Percentiles rank a stretch among this genome's conserved stretches.
Conservation (phyloP, 805 yeast species). For the Candida insectorum region DNA sequence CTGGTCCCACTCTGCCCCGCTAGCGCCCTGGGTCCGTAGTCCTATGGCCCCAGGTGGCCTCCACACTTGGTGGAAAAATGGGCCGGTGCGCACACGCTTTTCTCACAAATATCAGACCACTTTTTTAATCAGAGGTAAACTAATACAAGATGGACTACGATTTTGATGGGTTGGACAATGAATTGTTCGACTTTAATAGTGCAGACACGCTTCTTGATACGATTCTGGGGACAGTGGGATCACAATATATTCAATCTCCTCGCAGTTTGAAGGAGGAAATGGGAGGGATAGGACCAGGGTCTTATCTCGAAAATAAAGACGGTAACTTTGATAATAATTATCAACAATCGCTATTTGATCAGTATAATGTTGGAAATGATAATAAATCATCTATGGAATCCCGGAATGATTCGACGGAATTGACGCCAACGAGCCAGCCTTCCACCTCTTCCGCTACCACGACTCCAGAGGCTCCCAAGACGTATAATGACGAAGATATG, state of each 20-base stretch:
- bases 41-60: too few relatives aligned
- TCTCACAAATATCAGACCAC: constrained; percentile 6
- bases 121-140: too few relatives aligned
- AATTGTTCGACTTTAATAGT: constrained; percentile 23
- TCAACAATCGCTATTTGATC: constrained; percentile 3
- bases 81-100: too few relatives aligned
- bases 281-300: too few relatives aligned
- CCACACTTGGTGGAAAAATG: too few relatives aligned
- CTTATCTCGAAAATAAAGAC: too few relatives aligned
- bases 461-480: constrained; percentile 13
- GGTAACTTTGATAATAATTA: constrained; percentile 2
- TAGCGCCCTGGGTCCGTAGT: too few relatives aligned
- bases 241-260: too few relatives aligned
- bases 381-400: constrained; percentile 3
- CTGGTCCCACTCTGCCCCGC: too few relatives aligned
- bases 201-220: constrained; percentile 27
- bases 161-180: constrained; percentile 5
- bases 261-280: too few relatives aligned
- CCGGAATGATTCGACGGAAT: constrained; percentile 9
- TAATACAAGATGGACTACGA: constrained; percentile 1
- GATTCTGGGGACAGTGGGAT: constrained; percentile 21
- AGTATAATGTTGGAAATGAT: constrained; percentile 2
- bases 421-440: constrained; percentile 18
- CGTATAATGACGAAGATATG: not conserved
- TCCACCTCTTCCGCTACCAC: constrained; percentile 20